phyloP scores from a whole-genome alignment of 2,329 filamentous ascomycete genomes.

The Cordyceps farinosa region DNA sequence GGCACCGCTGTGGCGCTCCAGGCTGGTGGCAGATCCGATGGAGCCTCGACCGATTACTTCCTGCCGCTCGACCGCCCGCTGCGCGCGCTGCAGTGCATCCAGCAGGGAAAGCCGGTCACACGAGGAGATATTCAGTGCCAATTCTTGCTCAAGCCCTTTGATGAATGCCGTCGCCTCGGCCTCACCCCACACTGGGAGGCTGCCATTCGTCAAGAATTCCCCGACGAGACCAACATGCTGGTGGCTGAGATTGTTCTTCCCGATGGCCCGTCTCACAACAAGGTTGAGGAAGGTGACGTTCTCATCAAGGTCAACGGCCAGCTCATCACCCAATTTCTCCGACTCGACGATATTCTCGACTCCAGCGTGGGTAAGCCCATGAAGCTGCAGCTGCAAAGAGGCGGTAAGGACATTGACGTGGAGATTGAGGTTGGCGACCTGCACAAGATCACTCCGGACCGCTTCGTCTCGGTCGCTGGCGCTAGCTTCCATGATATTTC shows the following conservation, averaged over 20 bases:
- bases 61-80: slow-evolving; percentile 86
- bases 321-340: slow-evolving; percentile 87
- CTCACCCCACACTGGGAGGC: slow-evolving; percentile 83
- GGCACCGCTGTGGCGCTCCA: slow-evolving; percentile 89
- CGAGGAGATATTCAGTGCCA: slow-evolving; percentile 97
- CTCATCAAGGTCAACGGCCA: slow-evolving; percentile 90
- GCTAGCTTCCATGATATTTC: slow-evolving; percentile 95
- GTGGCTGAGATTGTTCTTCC: slow-evolving; percentile 94
- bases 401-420: slow-evolving; percentile 81
- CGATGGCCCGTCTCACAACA: slow-evolving; percentile 78
- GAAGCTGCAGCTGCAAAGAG: slow-evolving; percentile 78
- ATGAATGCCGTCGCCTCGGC: slow-evolving; percentile 88
- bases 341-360: slow-evolving; percentile 87
- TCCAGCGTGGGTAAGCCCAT: slow-evolving; percentile 78
- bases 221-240: slow-evolving; percentile 93
- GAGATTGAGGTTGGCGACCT: slow-evolving; percentile 83
- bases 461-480: slow-evolving; percentile 90
- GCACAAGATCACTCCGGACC: slow-evolving; percentile 91
- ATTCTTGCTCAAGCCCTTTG: slow-evolving; percentile 94
- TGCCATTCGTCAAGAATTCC: slow-evolving; percentile 75
- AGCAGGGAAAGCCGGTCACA: slow-evolving; percentile 69
- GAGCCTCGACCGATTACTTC: slow-evolving; percentile 97
- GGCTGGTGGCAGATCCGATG: slow-evolving; percentile 88
- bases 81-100: slow-evolving; percentile 82
- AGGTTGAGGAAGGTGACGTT: slow-evolving; percentile 92